Percentiles rank a stretch among this genome's conserved stretches.
phyloP scores from a whole-genome alignment of 306 rosid species.

The Argentina anserina region DNA sequence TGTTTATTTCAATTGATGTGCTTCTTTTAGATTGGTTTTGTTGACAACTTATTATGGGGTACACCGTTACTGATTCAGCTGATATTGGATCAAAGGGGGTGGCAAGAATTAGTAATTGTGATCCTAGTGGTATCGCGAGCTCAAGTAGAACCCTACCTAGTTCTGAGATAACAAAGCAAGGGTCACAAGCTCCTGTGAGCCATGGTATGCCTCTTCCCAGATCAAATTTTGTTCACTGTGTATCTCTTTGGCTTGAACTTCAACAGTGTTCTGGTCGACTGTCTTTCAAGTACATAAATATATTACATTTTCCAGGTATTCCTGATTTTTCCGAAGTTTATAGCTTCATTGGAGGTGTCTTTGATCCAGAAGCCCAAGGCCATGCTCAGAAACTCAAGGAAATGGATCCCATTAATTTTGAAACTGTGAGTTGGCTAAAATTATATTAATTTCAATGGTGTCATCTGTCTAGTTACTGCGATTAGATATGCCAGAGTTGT shows the following conservation, averaged over 20 bases:
- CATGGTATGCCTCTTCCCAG: slow-evolving; percentile 51
- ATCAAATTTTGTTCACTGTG: not conserved
- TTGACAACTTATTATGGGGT: slow-evolving; percentile 42
- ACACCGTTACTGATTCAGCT: slow-evolving; percentile 65
- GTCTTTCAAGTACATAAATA: not conserved
- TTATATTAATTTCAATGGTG: slow-evolving; percentile 18
- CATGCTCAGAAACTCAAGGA: slow-evolving; percentile 82
- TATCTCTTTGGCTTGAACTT: slow-evolving; percentile 9
- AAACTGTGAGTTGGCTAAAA: slow-evolving; percentile 65
- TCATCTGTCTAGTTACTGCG: not conserved
- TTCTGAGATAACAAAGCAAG: slow-evolving; percentile 50
- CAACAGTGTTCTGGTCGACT: slow-evolving; percentile 5
- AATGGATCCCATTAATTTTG: slow-evolving; percentile 94
- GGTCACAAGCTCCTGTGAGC: slow-evolving; percentile 46
- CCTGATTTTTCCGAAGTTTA: slow-evolving; percentile 91
- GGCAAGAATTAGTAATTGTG: slow-evolving; percentile 38
- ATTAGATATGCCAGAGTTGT: not conserved
- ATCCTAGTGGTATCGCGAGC: slow-evolving; percentile 48
- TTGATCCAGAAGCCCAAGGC: slow-evolving; percentile 73
- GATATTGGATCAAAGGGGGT: slow-evolving; percentile 69
- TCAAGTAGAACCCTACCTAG: slow-evolving; percentile 31
- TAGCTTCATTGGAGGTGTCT: slow-evolving; percentile 85
- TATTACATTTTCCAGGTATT: slow-evolving; percentile 47
- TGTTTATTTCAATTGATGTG: slow-evolving; percentile 7
- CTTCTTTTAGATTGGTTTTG: slow-evolving; percentile 17